Evolutionary conservation across 225 moss, liverwort and hornwort species (phyloP), one percentile per base, ranked within the genome.

Genomic region (Polytrichum commune): DNA sequence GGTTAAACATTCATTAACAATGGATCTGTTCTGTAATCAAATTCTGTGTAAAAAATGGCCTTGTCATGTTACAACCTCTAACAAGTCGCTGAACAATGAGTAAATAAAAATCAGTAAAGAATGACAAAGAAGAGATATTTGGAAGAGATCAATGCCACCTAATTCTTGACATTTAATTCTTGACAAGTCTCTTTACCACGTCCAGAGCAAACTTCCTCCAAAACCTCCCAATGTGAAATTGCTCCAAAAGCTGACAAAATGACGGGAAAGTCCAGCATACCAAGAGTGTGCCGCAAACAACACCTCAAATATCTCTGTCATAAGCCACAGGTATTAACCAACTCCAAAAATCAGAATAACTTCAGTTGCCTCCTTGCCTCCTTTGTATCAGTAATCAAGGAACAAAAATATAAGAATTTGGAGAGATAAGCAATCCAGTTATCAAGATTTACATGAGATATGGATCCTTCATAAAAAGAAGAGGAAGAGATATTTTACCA

Each of bases 271-370:
- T 20, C 63, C 62, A 57, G 68, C 35, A 30, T 83, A 86, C 83
- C 78, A 86, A 61, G 70, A 64, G 60, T 58, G 55, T 30, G 78
- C 83, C 28, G 73, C 78, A 65, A 62, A 65, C 29, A 86, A 38
- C 53, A 83, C 54, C 68, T 83, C 83, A 32, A 73, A 78, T 62
- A 86, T 26, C 58, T 86, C 83, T 86, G 86, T 71, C 73, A 78
- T 56, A 74, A 22, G 19, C n/a, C 30, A 20, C 66, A 26, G 74
- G 29, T 56, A 8, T 71, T 38, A 35, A 26, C 5, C 33, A 54
- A 26, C 53, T 4, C 54, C 55, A 33, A 23, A 27, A 46, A 29
- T 28, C n/a, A 23, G 70, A 35, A 29, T 46, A 25, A 1, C 53
- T n/a, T 24, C 58, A 58, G 9, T 68, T 29, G 30, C 32, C 29